These are phyloP conservation scores for Barnettozyma vustinii DNA, from an alignment of 805 yeast genomes.

Conservation along the genomic window DNA sequence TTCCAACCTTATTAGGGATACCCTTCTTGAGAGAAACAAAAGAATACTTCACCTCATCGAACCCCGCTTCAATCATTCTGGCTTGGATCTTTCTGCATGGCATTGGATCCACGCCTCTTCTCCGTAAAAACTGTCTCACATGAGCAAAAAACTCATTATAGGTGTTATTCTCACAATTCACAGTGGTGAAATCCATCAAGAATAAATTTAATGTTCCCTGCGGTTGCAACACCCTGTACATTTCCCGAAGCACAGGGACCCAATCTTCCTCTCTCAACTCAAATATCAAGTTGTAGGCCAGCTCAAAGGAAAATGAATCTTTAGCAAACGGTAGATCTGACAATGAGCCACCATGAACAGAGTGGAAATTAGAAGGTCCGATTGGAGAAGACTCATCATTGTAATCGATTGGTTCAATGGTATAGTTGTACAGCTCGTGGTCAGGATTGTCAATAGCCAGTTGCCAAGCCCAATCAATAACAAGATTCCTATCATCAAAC, in stretches of 20 bases:
- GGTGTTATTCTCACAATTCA: conserved; percentile 16
- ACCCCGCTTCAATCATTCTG: conserved; percentile 21
- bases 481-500: conserved; percentile 12
- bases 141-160: conserved; percentile 13
- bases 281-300: conserved; percentile 19
- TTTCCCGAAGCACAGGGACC: conserved; percentile 18
- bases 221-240: conserved; percentile 15
- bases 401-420: conserved; percentile 10
- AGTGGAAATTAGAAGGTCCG: conserved; percentile 23
- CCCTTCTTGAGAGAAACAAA: conserved; percentile 21
- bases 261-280: conserved; percentile 19
- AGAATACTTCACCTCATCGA: conserved; percentile 15
- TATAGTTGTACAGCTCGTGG: conserved; percentile 16
- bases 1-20: conserved; percentile 18
- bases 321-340: conserved; percentile 18
- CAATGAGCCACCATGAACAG: conserved; percentile 17
- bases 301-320: conserved; percentile 15
- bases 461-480: conserved; percentile 23
- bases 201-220: conserved; percentile 17
- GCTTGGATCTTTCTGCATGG: conserved; percentile 19
- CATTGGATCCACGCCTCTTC: conserved; percentile 21
- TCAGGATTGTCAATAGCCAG: conserved; percentile 23
- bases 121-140: conserved; percentile 10
- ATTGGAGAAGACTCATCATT: neutral
- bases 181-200: conserved; percentile 18